Evolutionary conservation across 257 asterid genomes (phyloP).

Genomic region (Knoxia roxburghii): DNA sequence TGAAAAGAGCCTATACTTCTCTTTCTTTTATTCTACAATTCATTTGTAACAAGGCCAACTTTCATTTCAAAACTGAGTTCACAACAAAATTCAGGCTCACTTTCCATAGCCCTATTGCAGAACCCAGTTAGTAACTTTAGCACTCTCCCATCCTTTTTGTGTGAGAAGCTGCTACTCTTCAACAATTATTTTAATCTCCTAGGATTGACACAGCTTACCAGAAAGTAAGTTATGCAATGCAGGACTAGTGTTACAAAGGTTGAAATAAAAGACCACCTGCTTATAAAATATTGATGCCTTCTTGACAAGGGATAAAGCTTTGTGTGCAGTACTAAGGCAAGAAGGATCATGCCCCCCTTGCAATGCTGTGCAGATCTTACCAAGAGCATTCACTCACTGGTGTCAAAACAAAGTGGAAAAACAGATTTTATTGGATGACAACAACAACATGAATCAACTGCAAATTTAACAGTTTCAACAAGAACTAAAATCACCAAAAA

Average conservation of each 20-base stretch:
- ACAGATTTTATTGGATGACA: background rate
- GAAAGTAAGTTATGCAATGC: background rate
- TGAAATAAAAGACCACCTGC: background rate
- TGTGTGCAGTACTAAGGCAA: background rate
- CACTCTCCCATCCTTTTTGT: background rate
- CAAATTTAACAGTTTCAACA: background rate
- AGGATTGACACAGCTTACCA: background rate
- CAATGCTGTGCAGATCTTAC: background rate
- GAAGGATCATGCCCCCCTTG: constrained; percentile 5
- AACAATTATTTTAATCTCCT: background rate
- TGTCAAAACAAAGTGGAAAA: background rate
- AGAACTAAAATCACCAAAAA: background rate
- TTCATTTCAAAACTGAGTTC: background rate
- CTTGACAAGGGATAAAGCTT: background rate
- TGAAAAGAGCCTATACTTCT: background rate
- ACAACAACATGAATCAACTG: background rate
- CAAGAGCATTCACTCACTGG: constrained; percentile 7
- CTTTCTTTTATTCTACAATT: background rate
- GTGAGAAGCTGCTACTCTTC: background rate
- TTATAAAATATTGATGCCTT: background rate
- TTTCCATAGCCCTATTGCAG: background rate
- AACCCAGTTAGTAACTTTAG: background rate
- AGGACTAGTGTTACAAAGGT: background rate
- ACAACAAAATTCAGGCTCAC: background rate
- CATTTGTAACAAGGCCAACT: no score